Evolutionary conservation across 306 rosid species (phyloP), one percentile per base, ranked within the genome.

Genomic region (Castanea sativa): DNA sequence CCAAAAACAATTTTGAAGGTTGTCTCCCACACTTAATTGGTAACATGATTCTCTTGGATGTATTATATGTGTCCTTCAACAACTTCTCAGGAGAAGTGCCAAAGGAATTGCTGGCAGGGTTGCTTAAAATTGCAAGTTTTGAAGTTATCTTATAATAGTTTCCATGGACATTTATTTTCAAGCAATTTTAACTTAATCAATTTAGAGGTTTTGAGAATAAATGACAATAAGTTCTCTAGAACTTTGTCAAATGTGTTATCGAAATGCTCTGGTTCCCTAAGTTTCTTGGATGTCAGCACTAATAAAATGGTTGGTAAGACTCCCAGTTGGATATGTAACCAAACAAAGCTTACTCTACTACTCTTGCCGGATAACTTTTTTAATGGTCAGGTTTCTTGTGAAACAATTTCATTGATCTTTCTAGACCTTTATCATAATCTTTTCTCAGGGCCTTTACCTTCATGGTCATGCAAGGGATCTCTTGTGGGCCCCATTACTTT

Each of bases 361-460:
- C 35, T 6, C 43, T 3, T 67, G 12, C 33, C 18, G 19, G 21
- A 55, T 14, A 56, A 78, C 11, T 55, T 1, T 21, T 68, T 78
- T 3, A 5, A 0, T 2, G 70, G 75, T 35, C 1, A 78, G 0
- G 18, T 78, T 78, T 55, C 75, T 0, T 12, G 9, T 2, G 32
- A 9, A 55, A 9, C 23, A 38, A 20, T 29, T 13, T 4, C 57
- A n/a, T 5, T 0, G 0, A 12, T 9, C 0, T 23, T 68, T 2
- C 4, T 78, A 53, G 69, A 68, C 45, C 16, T 78, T 8, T 69
- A 58, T 33, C 32, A 78, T 2, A 72, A 79, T n/a, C 7, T 51
- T 4, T 6, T 79, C 10, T 43, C 25, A 3, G 67, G 73, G 23
- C 15, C 41, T 0, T 1, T 79, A 49, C 82, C 77, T 7, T 60